A percentile compares a stretch with the other conserved stretches of the same genome.
Evolutionary conservation across 2,329 filamentous ascomycete species (phyloP).

Genomic region (Cladosporium halotolerans): DNA sequence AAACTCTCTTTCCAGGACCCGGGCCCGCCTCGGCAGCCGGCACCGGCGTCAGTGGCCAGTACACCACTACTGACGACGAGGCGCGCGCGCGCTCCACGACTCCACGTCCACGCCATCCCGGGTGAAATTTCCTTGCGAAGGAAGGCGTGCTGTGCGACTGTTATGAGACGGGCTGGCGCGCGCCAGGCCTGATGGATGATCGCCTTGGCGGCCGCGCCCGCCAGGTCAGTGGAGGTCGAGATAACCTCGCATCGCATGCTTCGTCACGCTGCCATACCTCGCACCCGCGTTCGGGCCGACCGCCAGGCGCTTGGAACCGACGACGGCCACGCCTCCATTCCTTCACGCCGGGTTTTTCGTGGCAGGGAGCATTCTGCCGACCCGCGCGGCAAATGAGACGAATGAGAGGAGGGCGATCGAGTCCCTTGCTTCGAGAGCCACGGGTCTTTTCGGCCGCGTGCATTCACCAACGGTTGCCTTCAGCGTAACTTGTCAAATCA

Average conservation of each 20-base stretch:
- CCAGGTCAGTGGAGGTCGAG: not conserved
- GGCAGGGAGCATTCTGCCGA: constrained; percentile 9
- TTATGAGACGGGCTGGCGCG: too few species aligned
- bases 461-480: too few species aligned
- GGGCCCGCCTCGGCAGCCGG: not conserved
- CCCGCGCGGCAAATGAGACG: not conserved
- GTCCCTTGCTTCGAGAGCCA: not conserved
- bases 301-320: too few species aligned
- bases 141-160: too few species aligned
- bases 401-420: not conserved
- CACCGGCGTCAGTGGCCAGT: not conserved
- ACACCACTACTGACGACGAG: not conserved
- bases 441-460: too few species aligned
- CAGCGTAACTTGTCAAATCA: too few species aligned
- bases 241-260: not conserved
- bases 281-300: too few species aligned
- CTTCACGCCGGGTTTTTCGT: not conserved
- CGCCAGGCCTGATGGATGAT: too few species aligned
- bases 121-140: too few species aligned
- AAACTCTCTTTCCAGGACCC: not conserved
- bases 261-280: too few species aligned
- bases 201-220: too few species aligned
- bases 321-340: not conserved
- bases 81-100: too few species aligned
- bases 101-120: not conserved